phyloP scores from a whole-genome alignment of 495 filamentous ascomycete genomes.

The Zalerion maritima region DNA sequence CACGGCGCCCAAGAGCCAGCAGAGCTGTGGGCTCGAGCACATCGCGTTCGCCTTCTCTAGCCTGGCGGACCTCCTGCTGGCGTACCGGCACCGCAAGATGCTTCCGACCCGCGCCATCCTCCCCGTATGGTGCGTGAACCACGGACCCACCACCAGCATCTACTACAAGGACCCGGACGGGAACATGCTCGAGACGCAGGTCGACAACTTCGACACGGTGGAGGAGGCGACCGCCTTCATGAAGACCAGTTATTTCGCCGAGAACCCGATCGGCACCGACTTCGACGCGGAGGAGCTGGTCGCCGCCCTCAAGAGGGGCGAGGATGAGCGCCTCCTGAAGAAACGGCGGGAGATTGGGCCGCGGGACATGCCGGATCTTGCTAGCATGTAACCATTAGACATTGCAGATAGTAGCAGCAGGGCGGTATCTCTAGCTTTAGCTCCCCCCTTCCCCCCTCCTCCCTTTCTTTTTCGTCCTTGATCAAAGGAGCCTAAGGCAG shows the following conservation, averaged over 20 bases:
- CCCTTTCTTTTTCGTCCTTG: too few species aligned
- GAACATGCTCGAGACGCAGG: conserved; percentile 31
- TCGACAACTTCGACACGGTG: conserved; percentile 25
- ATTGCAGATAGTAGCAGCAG: conserved; percentile 26
- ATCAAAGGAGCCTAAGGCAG: too few species aligned
- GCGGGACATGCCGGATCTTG: conserved; percentile 19
- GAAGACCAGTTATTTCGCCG: conserved; percentile 5
- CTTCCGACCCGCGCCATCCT: conserved; percentile 18
- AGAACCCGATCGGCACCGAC: conserved; percentile 24
- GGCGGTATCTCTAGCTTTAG: conserved; percentile 6
- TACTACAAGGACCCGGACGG: conserved; percentile 35
- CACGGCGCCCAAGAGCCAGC: conserved; percentile 6
- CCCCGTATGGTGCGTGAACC: conserved; percentile 29
- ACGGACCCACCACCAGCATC: conserved; percentile 27
- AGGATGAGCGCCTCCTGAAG: conserved; percentile 17
- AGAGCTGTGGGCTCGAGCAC: conserved; percentile 22
- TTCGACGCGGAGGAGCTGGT: conserved; percentile 25
- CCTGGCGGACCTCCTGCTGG: conserved; percentile 15
- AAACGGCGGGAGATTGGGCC: conserved; percentile 15
- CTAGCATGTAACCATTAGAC: conserved; percentile 29
- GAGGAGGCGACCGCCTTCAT: conserved; percentile 25
- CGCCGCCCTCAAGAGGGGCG: conserved; percentile 16
- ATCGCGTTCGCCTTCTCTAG: conserved; percentile 23
- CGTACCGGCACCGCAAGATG: conserved; percentile 21
- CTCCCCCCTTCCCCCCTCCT: conserved; percentile 9